These are phyloP conservation scores for Dimargaris xerosporica DNA, from an alignment of 192 early-diverging fungal genomes.

Conservation along the genomic window DNA sequence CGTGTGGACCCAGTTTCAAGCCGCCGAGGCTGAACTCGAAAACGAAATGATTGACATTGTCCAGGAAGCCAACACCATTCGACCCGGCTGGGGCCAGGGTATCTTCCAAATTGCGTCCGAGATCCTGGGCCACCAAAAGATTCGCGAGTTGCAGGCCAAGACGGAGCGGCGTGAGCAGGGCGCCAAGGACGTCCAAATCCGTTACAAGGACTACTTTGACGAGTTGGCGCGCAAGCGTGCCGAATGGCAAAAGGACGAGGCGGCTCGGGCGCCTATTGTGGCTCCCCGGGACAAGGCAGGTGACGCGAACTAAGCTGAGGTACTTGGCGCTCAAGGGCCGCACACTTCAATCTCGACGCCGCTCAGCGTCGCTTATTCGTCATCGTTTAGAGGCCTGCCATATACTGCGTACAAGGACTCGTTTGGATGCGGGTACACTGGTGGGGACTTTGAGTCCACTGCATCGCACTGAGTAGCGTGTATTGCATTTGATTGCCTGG, in stretches of 20 bases:
- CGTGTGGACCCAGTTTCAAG: slow-evolving; percentile 52
- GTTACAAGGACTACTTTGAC: not conserved
- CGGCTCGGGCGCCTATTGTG: too few species aligned
- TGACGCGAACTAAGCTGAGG: too few species aligned
- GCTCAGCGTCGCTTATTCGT: too few species aligned
- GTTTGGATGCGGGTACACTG: too few species aligned
- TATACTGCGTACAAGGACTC: too few species aligned
- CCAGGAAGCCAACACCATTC: slow-evolving; percentile 65
- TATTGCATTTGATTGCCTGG: too few species aligned
- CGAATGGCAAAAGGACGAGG: not conserved
- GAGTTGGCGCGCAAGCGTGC: not conserved
- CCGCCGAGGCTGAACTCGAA: slow-evolving; percentile 67
- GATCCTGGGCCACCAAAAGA: slow-evolving; percentile 49
- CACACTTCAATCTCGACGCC: too few species aligned
- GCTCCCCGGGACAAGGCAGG: too few species aligned
- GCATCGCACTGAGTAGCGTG: too few species aligned
- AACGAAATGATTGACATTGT: slow-evolving; percentile 64
- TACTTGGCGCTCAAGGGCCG: too few species aligned
- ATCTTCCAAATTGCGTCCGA: slow-evolving; percentile 73
- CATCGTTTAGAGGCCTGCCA: too few species aligned
- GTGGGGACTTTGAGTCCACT: too few species aligned
- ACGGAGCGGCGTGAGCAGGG: slow-evolving; percentile 14
- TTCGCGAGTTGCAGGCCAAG: slow-evolving; percentile 30
- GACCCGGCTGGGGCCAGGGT: slow-evolving; percentile 63
- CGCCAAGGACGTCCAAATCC: not conserved